Evolutionary conservation across 1,284 basidiomycete species (phyloP), one percentile per base, ranked within the genome.

Genomic region (Leccinum holopus): DNA sequence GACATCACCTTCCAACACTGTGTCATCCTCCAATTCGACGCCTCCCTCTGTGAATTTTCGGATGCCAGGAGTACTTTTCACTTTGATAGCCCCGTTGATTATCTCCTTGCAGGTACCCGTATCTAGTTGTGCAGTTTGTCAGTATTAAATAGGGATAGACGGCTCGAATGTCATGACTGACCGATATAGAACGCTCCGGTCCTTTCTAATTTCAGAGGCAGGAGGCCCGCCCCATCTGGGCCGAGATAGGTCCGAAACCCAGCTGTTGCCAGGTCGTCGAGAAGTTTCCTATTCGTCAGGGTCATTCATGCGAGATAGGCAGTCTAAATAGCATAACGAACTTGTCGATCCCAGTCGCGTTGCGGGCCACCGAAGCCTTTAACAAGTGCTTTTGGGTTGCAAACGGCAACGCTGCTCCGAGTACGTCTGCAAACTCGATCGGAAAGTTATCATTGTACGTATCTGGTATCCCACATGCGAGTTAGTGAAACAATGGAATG

Each of bases 171-270:
- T 21, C 7, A 12, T 30, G 2, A 32, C 72, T 32, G 16, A 76
- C 73, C 76, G 35, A 81, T 72, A 67, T 82, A 82, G 59, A 77
- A 72, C 44, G 75, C 77, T 57, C 80, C 82, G 1, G 75, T 78
- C 35, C 74, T 75, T 53, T 71, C 70, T 7, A 75, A 69, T 16
- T 72, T 70, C 61, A 79, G 71, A 62, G 75, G 74, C 0, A 78
- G 54, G 59, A 79, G 68, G 1, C 82, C 81, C 4, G 71, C 66
- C 7, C 68, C 77, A 57, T 82, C 77, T 4, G 74, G 76, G 10
- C 81, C 81, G 12, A 75, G 68, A 65, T 77, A 79, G 9, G 51
- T 52, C 14, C 11, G 51, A 52, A 52, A 52, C 51, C 51, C 51
- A 30, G 51, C 51, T 30, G 67, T 73, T 28, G 72, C 70, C 5